Evolutionary conservation across 257 asterid species (phyloP).

Genomic region (Penstemon eatonii): DNA sequence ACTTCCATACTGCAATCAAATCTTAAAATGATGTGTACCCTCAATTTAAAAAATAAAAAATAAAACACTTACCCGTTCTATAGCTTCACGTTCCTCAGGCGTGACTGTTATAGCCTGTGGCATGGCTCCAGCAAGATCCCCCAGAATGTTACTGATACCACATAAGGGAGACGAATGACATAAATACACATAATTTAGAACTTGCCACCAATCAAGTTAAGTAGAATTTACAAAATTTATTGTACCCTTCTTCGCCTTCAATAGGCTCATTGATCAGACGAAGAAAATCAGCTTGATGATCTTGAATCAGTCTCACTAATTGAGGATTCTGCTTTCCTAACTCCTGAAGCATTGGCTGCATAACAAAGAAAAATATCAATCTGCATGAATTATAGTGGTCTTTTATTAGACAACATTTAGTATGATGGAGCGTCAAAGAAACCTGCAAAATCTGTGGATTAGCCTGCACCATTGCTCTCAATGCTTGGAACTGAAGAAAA

Average conservation of each 20-base stretch:
- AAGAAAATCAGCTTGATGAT: slow-evolving; percentile 82
- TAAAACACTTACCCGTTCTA: slow-evolving; percentile 55
- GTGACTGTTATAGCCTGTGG: slow-evolving; percentile 49
- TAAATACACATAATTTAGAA: not conserved
- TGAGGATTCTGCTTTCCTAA: slow-evolving; percentile 86
- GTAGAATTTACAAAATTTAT: not conserved
- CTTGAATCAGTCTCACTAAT: slow-evolving; percentile 70
- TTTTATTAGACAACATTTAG: too few species aligned
- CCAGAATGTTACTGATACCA: slow-evolving; percentile 42
- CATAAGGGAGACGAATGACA: slow-evolving; percentile 16
- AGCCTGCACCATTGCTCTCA: slow-evolving; percentile 85
- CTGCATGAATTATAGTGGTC: too few species aligned
- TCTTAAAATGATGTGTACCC: too few species aligned
- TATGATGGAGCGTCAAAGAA: too few species aligned
- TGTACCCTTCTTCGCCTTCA: slow-evolving; percentile 81
- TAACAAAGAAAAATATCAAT: too few species aligned
- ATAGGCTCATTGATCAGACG: slow-evolving; percentile 81
- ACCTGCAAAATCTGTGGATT: slow-evolving; percentile 61
- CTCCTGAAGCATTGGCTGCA: slow-evolving; percentile 92
- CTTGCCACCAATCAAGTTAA: not conserved
- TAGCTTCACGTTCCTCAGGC: slow-evolving; percentile 45
- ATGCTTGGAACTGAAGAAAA: slow-evolving; percentile 67
- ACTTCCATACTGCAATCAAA: too few species aligned
- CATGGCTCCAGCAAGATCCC: slow-evolving; percentile 64
- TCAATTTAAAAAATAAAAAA: not conserved